These are phyloP conservation scores for Rhizopus microsporus DNA, from an alignment of 371 early-diverging fungal species.

Conservation along the genomic window DNA sequence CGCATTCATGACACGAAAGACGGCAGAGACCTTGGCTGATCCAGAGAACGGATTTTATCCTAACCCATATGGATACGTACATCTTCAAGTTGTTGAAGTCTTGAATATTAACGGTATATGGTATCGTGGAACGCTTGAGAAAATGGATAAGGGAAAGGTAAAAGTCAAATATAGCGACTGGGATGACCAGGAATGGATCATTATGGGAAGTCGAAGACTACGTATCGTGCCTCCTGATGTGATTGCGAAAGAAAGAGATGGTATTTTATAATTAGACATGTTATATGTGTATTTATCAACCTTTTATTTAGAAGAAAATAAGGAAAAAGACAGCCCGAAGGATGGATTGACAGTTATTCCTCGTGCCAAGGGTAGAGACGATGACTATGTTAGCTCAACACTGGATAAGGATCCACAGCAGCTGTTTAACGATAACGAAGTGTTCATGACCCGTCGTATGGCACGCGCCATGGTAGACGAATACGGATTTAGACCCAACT, in stretches of 20 bases:
- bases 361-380: conserved; percentile 3
- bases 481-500: conserved; percentile 47
- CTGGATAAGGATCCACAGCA: conserved; percentile 42
- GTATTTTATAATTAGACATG: neutral
- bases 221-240: conserved; percentile 2
- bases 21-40: conserved; percentile 38
- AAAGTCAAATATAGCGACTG: conserved; percentile 57
- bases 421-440: conserved; percentile 54
- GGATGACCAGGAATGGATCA: conserved; percentile 64
- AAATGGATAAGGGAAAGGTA: conserved; percentile 50
- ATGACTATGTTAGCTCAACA: conserved; percentile 35
- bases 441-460: conserved; percentile 56
- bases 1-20: conserved; percentile 53
- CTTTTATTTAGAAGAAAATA: neutral
- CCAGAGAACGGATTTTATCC: conserved; percentile 39
- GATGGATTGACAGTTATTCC: neutral
- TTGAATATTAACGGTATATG: conserved; percentile 50
- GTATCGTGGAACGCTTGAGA: conserved; percentile 52
- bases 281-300: neutral
- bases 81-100: conserved; percentile 47
- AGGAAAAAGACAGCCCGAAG: neutral
- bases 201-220: conserved; percentile 55
- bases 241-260: conserved; percentile 6
- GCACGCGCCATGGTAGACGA: conserved; percentile 47
- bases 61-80: conserved; percentile 44